phyloP scores from a whole-genome alignment of 352 stramenopile genomes.

The Peronosclerospora sorghi region DNA sequence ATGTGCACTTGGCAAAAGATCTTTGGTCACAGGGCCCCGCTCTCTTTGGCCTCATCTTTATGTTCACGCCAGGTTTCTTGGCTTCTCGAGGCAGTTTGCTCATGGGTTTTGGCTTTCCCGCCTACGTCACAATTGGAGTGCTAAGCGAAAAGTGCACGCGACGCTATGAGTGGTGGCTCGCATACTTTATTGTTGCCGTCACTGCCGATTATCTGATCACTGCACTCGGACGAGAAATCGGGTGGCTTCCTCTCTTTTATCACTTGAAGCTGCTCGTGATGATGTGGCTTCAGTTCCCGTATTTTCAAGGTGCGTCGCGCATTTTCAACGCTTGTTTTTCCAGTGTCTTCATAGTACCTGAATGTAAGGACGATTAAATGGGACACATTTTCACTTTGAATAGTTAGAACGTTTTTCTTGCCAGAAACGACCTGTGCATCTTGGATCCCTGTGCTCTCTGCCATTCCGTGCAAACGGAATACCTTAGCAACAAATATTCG shows the following conservation, averaged over 20 bases:
- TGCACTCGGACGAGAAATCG: constrained; percentile 36
- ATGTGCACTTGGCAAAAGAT: constrained; percentile 63
- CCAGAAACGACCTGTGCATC: no score
- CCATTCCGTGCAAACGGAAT: no score
- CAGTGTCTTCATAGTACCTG: constrained; percentile 59
- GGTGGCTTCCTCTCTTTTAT: constrained; percentile 81
- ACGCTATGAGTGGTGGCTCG: constrained; percentile 82
- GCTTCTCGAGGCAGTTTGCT: constrained; percentile 60
- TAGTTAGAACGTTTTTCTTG: no score
- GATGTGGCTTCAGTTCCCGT: constrained; percentile 86
- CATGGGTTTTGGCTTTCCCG: constrained; percentile 75
- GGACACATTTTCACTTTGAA: no score
- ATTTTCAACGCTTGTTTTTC: constrained; percentile 72
- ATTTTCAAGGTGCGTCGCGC: constrained; percentile 75
- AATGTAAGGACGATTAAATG: constrained; percentile 32
- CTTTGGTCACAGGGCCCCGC: constrained; percentile 71
- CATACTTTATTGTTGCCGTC: constrained; percentile 70
- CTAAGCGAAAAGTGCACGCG: constrained; percentile 63
- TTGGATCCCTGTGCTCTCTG: no score
- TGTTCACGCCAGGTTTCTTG: constrained; percentile 79
- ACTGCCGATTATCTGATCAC: constrained; percentile 60
- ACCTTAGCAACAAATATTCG: no score
- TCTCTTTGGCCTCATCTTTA: constrained; percentile 65
- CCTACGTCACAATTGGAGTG: constrained; percentile 70
- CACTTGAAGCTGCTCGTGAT: constrained; percentile 75